These are phyloP conservation scores for Skeletonema menzelii DNA, from an alignment of 108 stramenopile species.

Conservation along the genomic window DNA sequence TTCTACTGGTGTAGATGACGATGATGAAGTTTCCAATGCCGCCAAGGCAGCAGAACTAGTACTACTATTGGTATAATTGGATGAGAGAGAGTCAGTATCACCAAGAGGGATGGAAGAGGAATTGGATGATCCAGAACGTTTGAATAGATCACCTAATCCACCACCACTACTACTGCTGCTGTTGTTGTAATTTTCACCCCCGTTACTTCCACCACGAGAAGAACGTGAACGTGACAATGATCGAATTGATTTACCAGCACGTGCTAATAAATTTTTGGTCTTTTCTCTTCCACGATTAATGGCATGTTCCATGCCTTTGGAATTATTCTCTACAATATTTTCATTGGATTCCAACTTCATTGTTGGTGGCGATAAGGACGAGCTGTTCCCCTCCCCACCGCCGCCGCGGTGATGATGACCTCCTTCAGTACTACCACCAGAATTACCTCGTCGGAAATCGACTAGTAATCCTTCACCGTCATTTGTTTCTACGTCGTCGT, in stretches of 20 bases:
- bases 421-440: not conserved
- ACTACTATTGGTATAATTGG: not conserved
- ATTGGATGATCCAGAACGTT: not conserved
- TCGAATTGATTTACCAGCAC: constrained; percentile 17
- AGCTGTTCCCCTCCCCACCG: not conserved
- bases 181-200: not conserved
- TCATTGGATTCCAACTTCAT: not conserved
- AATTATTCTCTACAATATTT: not conserved
- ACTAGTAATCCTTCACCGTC: not conserved
- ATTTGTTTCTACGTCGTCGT: not conserved
- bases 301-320: not conserved
- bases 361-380: not conserved
- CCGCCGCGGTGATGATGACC: too few species aligned
- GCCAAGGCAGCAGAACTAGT: not conserved
- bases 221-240: constrained; percentile 30
- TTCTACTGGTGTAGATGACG: not conserved
- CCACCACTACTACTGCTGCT: not conserved
- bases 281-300: not conserved
- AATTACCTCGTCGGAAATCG: not conserved
- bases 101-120: not conserved
- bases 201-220: not conserved
- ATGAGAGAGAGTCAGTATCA: not conserved
- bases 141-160: not conserved
- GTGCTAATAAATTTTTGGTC: constrained; percentile 5
- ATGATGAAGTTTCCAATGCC: not conserved